A percentile compares a stretch with the other conserved stretches of the same genome.
Evolutionary conservation across 768 basidiomycete species (phyloP).

Genomic region (Pleurotus ostreatus): DNA sequence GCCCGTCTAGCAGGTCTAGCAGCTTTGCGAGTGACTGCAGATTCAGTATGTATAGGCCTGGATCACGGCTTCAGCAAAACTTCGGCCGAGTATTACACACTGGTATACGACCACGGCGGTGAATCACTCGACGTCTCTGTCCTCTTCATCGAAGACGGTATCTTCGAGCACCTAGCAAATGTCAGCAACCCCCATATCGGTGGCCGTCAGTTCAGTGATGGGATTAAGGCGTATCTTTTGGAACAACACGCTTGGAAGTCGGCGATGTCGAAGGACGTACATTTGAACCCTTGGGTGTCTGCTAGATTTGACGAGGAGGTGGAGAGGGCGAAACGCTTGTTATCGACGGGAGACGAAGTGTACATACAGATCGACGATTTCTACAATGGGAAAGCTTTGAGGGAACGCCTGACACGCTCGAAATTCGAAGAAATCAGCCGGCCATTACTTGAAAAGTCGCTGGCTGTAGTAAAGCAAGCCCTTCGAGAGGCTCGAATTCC

Average conservation of each 20-base stretch:
- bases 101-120: slow-evolving; percentile 72
- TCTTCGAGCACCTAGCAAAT: slow-evolving; percentile 69
- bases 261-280: slow-evolving; percentile 45
- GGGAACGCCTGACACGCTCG: slow-evolving; percentile 74
- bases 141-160: slow-evolving; percentile 63
- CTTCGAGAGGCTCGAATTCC: slow-evolving; percentile 76
- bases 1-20: slow-evolving; percentile 62
- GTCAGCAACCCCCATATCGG: slow-evolving; percentile 72
- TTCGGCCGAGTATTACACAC: slow-evolving; percentile 52
- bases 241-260: slow-evolving; percentile 67
- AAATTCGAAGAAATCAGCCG: slow-evolving; percentile 86
- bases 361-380: slow-evolving; percentile 67
- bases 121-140: slow-evolving; percentile 73
- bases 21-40: slow-evolving; percentile 64
- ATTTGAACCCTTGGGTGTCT: slow-evolving; percentile 57
- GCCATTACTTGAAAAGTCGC: slow-evolving; percentile 79
- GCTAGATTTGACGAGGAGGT: slow-evolving; percentile 69
- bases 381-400: slow-evolving; percentile 73
- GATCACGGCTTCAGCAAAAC: slow-evolving; percentile 66
- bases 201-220: slow-evolving; percentile 70
- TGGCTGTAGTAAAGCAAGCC: slow-evolving; percentile 83
- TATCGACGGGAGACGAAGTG: slow-evolving; percentile 45
- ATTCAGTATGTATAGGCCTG: slow-evolving; percentile 67
- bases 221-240: slow-evolving; percentile 67
- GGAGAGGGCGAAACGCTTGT: slow-evolving; percentile 71